Percentiles rank a stretch among this genome's conserved stretches.
phyloP scores from a whole-genome alignment of 495 filamentous ascomycete genomes.

The Bathelium albidoporum region DNA sequence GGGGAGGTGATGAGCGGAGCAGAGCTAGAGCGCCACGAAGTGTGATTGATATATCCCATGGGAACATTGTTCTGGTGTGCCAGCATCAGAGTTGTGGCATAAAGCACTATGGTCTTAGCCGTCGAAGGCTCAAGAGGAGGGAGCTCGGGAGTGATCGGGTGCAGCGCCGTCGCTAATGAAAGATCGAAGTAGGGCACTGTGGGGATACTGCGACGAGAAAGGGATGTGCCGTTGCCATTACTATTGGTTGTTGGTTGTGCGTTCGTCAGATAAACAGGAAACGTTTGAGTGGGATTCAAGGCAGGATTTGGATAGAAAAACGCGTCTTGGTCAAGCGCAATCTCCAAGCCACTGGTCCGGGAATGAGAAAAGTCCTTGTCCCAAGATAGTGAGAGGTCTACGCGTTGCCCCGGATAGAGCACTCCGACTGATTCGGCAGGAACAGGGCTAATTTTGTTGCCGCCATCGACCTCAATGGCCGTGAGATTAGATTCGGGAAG shows the following conservation, averaged over 20 bases:
- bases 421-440: constrained; percentile 31
- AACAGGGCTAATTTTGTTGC: constrained; percentile 24
- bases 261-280: constrained; percentile 24
- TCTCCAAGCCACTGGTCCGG: constrained; percentile 5
- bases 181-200: background rate
- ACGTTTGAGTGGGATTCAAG: constrained; percentile 34
- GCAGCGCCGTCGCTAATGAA: constrained; percentile 7
- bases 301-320: constrained; percentile 41
- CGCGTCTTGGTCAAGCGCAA: constrained; percentile 39
- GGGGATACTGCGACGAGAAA: background rate
- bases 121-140: constrained; percentile 10
- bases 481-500: constrained; percentile 27
- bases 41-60: constrained; percentile 36
- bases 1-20: constrained; percentile 10
- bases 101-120: constrained; percentile 38
- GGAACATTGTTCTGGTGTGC: constrained; percentile 48
- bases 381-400: constrained; percentile 35
- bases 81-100: constrained; percentile 47
- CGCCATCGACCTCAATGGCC: constrained; percentile 37
- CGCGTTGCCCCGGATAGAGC: constrained; percentile 41
- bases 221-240: background rate
- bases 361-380: background rate
- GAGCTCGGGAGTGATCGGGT: background rate
- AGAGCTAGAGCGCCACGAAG: constrained; percentile 12
- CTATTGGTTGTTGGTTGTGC: background rate